Conservation (phyloP, 805 yeast genomes). For the Candida chilensis region DNA sequence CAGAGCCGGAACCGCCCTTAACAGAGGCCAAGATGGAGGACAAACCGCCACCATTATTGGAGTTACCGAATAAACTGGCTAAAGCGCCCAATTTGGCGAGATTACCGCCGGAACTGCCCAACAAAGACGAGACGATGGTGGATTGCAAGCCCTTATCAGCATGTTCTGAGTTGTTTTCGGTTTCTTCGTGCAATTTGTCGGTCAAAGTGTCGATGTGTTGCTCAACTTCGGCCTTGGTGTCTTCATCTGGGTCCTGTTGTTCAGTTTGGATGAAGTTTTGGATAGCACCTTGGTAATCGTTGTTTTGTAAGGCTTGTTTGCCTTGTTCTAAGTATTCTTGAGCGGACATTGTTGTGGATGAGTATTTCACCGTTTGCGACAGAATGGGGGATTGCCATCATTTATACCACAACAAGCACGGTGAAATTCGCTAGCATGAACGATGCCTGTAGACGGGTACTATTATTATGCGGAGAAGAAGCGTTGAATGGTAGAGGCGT, state of each 20-base stretch:
- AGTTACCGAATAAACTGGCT: background rate
- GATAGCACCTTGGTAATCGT: slow-evolving; percentile 1
- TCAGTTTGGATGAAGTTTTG: background rate
- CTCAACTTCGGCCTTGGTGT: background rate
- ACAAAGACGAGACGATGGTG: background rate
- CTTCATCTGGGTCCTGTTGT: background rate
- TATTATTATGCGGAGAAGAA: too few relatives aligned
- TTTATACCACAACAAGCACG: too few relatives aligned
- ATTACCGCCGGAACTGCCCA: background rate
- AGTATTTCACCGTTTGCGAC: too few relatives aligned
- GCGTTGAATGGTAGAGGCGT: too few relatives aligned
- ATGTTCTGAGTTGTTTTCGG: background rate
- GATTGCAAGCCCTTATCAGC: background rate
- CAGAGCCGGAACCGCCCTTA: background rate
- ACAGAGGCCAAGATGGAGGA: background rate
- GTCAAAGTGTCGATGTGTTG: background rate
- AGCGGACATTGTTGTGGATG: background rate
- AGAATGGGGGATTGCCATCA: too few relatives aligned
- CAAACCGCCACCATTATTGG: background rate
- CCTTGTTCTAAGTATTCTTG: slow-evolving; percentile 1
- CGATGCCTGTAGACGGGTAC: too few relatives aligned
- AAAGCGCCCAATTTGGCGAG: background rate
- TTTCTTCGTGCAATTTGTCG: background rate
- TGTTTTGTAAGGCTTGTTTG: background rate
- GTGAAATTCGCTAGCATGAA: too few relatives aligned